Percentiles rank a stretch among this genome's conserved stretches.
Conservation (phyloP, 2,329 filamentous ascomycete genomes). For the Scedosporium apiospermum region DNA sequence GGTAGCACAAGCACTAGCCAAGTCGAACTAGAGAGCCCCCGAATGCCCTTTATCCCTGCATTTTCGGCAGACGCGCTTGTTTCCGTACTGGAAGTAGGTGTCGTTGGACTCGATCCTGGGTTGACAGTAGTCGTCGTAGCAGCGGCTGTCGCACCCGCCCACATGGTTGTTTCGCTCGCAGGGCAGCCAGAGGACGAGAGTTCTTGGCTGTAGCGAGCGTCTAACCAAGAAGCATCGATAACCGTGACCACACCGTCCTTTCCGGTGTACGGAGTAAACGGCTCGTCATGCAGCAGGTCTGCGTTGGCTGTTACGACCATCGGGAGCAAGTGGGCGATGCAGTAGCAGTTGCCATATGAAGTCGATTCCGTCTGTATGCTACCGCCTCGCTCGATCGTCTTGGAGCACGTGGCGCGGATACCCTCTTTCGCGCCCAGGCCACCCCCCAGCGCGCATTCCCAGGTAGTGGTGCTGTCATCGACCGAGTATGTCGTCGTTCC, state of each 20-base stretch:
- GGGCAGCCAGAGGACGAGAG: neutral
- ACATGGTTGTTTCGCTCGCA: neutral
- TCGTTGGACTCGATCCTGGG: neutral
- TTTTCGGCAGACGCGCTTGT: neutral
- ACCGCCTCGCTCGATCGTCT: slow-evolving; percentile 6
- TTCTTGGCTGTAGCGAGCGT: neutral
- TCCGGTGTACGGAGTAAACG: neutral
- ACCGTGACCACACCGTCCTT: neutral
- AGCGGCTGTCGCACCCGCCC: neutral
- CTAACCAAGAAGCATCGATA: neutral
- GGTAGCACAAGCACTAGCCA: neutral
- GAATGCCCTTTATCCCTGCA: neutral
- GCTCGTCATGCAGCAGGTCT: neutral
- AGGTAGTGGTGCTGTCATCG: slow-evolving; percentile 12
- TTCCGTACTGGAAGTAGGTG: neutral
- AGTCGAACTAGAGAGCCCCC: neutral
- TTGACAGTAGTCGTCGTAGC: neutral
- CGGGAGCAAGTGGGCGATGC: slow-evolving; percentile 8
- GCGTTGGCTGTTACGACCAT: slow-evolving; percentile 10
- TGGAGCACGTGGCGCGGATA: slow-evolving; percentile 2
- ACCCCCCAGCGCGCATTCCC: slow-evolving; percentile 8
- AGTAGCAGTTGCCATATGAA: slow-evolving; percentile 8
- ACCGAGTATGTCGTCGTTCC: slow-evolving; percentile 10
- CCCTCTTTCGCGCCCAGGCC: neutral
- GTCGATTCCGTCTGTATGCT: slow-evolving; percentile 4